phyloP scores from a whole-genome alignment of 371 early-diverging fungal genomes.

The Mortierella sp. region DNA sequence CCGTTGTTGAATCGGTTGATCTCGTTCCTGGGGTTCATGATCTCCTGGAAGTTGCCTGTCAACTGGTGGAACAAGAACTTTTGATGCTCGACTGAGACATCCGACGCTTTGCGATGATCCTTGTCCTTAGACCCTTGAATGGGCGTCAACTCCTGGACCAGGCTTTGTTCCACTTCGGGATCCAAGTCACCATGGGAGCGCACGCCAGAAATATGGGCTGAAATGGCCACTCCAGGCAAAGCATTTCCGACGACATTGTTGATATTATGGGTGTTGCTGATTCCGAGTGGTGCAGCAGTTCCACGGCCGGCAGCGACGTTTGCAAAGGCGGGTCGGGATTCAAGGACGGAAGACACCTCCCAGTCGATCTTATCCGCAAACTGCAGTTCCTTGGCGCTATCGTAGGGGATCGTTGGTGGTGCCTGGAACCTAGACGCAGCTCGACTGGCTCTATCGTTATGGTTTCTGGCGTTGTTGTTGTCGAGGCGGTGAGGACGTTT shows the following conservation, averaged over 20 bases:
- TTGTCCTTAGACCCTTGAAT: constrained; percentile 16
- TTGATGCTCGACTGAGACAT: constrained; percentile 26
- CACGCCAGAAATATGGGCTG: constrained; percentile 31
- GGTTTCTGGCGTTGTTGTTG: not conserved
- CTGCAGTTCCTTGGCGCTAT: constrained; percentile 33
- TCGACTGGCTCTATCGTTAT: not conserved
- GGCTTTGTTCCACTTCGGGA: constrained; percentile 31
- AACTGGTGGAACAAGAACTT: constrained; percentile 11
- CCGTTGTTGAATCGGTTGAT: constrained; percentile 52
- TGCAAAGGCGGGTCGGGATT: constrained; percentile 37
- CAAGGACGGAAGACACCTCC: constrained; percentile 42
- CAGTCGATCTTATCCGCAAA: constrained; percentile 40
- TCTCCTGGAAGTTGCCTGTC: constrained; percentile 43
- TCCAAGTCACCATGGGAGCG: constrained; percentile 35
- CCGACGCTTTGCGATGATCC: constrained; percentile 45
- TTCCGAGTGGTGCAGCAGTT: constrained; percentile 20
- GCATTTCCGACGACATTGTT: not conserved
- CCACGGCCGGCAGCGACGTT: constrained; percentile 39
- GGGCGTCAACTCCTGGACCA: constrained; percentile 32
- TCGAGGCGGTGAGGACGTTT: constrained; percentile 5
- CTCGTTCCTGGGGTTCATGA: constrained; percentile 38
- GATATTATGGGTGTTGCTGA: constrained; percentile 14
- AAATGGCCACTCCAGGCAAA: constrained; percentile 22
- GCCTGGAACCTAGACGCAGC: constrained; percentile 33
- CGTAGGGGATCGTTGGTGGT: constrained; percentile 27